Evolutionary conservation across 2,329 filamentous ascomycete genomes (phyloP).

Genomic region (Pseudogymnoascus sp.): DNA sequence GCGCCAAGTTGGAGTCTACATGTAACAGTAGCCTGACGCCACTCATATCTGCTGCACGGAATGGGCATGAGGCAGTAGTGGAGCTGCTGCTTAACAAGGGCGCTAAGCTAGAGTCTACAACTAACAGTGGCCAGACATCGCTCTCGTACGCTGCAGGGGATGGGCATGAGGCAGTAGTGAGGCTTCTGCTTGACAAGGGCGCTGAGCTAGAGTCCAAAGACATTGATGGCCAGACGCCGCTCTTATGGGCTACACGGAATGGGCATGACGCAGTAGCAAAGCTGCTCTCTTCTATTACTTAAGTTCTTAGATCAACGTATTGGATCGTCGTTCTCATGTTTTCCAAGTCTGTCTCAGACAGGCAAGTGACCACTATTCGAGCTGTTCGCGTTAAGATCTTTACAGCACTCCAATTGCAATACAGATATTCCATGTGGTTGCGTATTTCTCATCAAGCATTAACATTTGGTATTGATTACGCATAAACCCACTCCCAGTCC

Average conservation of each 20-base stretch:
- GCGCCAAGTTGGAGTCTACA: neutral
- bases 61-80: neutral
- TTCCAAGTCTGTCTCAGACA: neutral
- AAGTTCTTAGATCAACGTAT: neutral
- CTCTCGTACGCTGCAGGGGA: conserved; percentile 6
- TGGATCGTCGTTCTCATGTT: neutral
- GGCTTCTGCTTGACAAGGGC: conserved; percentile 1
- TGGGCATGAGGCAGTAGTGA: neutral
- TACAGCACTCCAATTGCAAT: neutral
- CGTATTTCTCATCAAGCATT: conserved; percentile 4
- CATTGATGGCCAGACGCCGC: neutral
- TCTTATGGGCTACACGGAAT: neutral
- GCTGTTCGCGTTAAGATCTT: neutral
- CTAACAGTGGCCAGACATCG: conserved; percentile 7
- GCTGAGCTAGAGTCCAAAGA: neutral
- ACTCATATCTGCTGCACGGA: neutral
- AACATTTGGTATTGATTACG: conserved; percentile 5
- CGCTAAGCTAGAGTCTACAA: conserved; percentile 4
- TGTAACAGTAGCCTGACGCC: neutral
- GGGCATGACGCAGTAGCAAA: conserved; percentile 24
- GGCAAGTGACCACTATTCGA: neutral
- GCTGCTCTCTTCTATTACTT: neutral
- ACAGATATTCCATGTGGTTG: neutral
- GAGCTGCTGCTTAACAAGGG: conserved; percentile 2
- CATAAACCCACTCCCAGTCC: neutral